A percentile compares a stretch with the other conserved stretches of the same genome.
Evolutionary conservation across 2,329 filamentous ascomycete species (phyloP).

Genomic region (Alternaria brassicae): DNA sequence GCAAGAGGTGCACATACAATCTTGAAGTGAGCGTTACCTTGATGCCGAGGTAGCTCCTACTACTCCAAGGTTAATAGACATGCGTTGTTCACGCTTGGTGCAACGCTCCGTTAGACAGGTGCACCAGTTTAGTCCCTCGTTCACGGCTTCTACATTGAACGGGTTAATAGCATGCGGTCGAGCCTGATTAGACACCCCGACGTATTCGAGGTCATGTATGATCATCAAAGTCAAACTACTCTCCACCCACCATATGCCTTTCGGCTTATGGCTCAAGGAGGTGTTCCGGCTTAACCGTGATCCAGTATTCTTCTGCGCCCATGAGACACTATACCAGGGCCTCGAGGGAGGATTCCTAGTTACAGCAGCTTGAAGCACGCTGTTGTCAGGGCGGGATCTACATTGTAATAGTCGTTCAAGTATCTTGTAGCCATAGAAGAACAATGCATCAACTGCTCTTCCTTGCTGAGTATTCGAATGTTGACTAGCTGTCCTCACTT

Average conservation of each 20-base stretch:
- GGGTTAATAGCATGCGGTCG: neutral
- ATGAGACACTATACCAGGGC: slow-evolving; percentile 79
- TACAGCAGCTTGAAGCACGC: slow-evolving; percentile 60
- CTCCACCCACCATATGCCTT: slow-evolving; percentile 82
- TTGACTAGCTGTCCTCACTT: neutral
- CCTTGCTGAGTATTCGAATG: neutral
- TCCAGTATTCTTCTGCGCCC: slow-evolving; percentile 76
- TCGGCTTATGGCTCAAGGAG: slow-evolving; percentile 83
- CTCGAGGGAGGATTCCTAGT: slow-evolving; percentile 69
- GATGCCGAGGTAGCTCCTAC: neutral
- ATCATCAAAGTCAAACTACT: slow-evolving; percentile 95
- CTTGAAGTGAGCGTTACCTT: slow-evolving; percentile 70
- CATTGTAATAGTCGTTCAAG: slow-evolving; percentile 7
- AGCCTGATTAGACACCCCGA: neutral
- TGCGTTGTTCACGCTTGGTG: neutral
- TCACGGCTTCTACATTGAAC: neutral
- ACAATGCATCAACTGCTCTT: slow-evolving; percentile 20
- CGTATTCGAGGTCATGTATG: slow-evolving; percentile 64
- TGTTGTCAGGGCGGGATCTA: slow-evolving; percentile 61
- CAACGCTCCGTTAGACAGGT: neutral
- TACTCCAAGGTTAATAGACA: neutral
- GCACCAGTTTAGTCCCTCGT: neutral
- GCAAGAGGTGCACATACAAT: slow-evolving; percentile 91
- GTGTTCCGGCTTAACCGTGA: slow-evolving; percentile 99
- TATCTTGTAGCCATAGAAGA: slow-evolving; percentile 9